A percentile compares a stretch with the other conserved stretches of the same genome.
Conservation (phyloP, 495 filamentous ascomycete genomes). For the Penicilliopsis zonata region DNA sequence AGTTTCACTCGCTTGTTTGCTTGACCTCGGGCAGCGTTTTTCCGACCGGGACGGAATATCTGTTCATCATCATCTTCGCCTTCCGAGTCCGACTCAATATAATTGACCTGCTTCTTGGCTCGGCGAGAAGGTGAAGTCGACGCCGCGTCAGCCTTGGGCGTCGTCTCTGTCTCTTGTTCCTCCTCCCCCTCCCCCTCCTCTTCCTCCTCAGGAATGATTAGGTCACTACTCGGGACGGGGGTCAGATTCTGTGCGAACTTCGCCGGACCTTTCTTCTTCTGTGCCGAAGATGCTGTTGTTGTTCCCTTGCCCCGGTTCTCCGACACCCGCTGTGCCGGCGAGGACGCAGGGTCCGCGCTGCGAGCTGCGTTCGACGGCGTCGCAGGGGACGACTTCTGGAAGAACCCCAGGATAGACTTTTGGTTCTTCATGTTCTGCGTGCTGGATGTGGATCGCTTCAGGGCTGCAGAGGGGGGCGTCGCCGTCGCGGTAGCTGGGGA, state of each 20-base stretch:
- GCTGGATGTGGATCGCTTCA: constrained; percentile 35
- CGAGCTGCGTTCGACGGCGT: constrained; percentile 18
- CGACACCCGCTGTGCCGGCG: constrained; percentile 30
- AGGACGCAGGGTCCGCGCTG: constrained; percentile 25
- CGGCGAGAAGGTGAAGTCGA: constrained; percentile 37
- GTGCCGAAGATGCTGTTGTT: background rate
- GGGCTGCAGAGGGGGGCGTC: constrained; percentile 23
- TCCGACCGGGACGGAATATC: constrained; percentile 32
- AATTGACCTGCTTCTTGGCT: constrained; percentile 33
- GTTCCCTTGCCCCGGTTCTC: constrained; percentile 9
- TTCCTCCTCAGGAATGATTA: constrained; percentile 26
- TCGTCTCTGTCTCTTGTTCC: constrained; percentile 6
- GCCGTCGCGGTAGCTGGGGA: constrained; percentile 26
- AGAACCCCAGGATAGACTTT: constrained; percentile 77
- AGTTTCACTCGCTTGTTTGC: constrained; percentile 40
- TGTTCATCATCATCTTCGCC: constrained; percentile 44
- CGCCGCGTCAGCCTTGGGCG: constrained; percentile 12
- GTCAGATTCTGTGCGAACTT: constrained; percentile 42
- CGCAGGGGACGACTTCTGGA: constrained; percentile 51
- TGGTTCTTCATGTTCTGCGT: constrained; percentile 54
- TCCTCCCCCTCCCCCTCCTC: constrained; percentile 5
- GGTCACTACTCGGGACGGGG: constrained; percentile 74
- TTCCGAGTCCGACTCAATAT: constrained; percentile 39
- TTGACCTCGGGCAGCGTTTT: constrained; percentile 18
- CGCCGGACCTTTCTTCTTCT: constrained; percentile 10